These are phyloP conservation scores for Hypoxylon sp. DNA, from an alignment of 2,329 filamentous ascomycete genomes.

Conservation along the genomic window DNA sequence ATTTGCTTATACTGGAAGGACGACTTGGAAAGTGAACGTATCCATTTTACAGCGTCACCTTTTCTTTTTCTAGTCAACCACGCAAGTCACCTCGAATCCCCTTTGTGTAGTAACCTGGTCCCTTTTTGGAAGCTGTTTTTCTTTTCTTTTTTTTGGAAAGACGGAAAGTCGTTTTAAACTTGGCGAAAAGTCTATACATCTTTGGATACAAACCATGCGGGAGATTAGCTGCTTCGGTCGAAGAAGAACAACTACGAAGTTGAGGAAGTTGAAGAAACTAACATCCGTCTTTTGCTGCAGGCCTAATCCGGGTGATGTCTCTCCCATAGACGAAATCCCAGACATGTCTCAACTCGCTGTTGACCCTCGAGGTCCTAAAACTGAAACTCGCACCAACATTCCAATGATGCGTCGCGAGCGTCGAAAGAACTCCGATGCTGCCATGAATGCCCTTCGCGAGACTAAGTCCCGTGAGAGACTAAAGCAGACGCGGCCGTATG, in stretches of 20 bases:
- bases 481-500: slow-evolving; percentile 53
- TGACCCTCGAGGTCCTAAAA: slow-evolving; percentile 47
- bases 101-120: slow-evolving; percentile 14
- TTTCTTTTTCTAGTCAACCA: slow-evolving; percentile 5
- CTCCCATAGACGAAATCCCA: slow-evolving; percentile 66
- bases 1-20: background rate
- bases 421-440: slow-evolving; percentile 61
- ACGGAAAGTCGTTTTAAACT: slow-evolving; percentile 23
- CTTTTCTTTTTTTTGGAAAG: slow-evolving; percentile 24
- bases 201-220: slow-evolving; percentile 27
- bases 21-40: slow-evolving; percentile 21
- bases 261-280: slow-evolving; percentile 44
- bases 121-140: slow-evolving; percentile 26
- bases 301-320: slow-evolving; percentile 61
- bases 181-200: slow-evolving; percentile 13
- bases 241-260: slow-evolving; percentile 20
- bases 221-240: slow-evolving; percentile 19
- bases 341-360: slow-evolving; percentile 55
- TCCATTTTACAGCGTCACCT: slow-evolving; percentile 9
- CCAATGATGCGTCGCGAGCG: slow-evolving; percentile 68
- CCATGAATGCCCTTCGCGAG: slow-evolving; percentile 57
- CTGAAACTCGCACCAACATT: slow-evolving; percentile 61
- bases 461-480: slow-evolving; percentile 58
- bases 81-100: slow-evolving; percentile 16
- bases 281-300: slow-evolving; percentile 48